phyloP scores from a whole-genome alignment of 2,329 filamentous ascomycete species.

The Phyllosticta citriasiana region DNA sequence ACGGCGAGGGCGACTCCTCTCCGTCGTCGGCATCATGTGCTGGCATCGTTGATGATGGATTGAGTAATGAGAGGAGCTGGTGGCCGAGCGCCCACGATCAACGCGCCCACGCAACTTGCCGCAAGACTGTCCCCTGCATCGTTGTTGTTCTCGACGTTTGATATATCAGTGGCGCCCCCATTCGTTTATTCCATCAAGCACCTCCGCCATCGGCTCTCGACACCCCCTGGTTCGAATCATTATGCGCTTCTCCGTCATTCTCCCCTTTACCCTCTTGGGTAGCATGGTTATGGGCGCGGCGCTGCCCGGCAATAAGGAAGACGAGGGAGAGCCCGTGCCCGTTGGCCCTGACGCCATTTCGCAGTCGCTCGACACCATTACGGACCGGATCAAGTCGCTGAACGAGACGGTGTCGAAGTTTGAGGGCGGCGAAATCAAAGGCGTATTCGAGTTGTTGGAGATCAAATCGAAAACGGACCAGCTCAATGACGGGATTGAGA shows the following conservation, averaged over 20 bases:
- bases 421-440: not conserved
- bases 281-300: not conserved
- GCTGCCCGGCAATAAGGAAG: not conserved
- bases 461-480: not conserved
- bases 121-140: not conserved
- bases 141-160: not conserved
- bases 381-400: not conserved
- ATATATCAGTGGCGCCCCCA: not conserved
- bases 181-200: not conserved
- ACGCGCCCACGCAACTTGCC: not conserved
- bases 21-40: not conserved
- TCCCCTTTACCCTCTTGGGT: not conserved
- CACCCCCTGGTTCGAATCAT: not conserved
- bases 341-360: not conserved
- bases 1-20: not conserved
- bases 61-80: not conserved
- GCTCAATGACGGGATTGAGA: not conserved
- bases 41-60: not conserved
- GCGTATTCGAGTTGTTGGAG: conserved; percentile 1
- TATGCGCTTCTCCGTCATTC: not conserved
- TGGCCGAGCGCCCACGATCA: not conserved
- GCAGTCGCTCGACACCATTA: not conserved
- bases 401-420: not conserved
- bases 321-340: not conserved
- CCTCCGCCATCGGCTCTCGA: not conserved